Percentiles rank a stretch among this genome's conserved stretches.
phyloP scores from a whole-genome alignment of 805 yeast species.

The Lipomyces chichibuensis region DNA sequence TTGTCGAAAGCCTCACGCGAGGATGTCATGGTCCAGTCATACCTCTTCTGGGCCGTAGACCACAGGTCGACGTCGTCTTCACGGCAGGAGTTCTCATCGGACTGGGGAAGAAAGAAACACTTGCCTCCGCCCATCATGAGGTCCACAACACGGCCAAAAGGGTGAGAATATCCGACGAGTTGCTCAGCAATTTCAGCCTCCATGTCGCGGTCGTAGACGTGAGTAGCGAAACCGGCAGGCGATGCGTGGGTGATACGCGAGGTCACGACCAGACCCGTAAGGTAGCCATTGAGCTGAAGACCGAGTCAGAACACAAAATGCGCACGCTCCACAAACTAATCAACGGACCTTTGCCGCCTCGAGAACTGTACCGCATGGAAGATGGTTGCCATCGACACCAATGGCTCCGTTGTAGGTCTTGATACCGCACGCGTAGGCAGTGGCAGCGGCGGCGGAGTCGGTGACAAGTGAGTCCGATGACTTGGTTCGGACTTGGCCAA shows the following conservation, averaged over 20 bases:
- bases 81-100: slow-evolving; percentile 63
- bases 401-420: slow-evolving; percentile 90
- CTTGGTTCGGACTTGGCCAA: slow-evolving; percentile 85
- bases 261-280: slow-evolving; percentile 89
- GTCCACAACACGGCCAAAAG: slow-evolving; percentile 79
- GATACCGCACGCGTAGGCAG: slow-evolving; percentile 83
- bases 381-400: slow-evolving; percentile 68
- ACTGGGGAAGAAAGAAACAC: slow-evolving; percentile 71
- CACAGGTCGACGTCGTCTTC: slow-evolving; percentile 70
- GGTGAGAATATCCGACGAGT: slow-evolving; percentile 72
- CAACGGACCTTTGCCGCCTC: slow-evolving; percentile 70
- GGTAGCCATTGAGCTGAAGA: slow-evolving; percentile 60
- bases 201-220: slow-evolving; percentile 71
- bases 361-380: slow-evolving; percentile 85
- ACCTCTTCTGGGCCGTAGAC: slow-evolving; percentile 58
- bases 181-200: slow-evolving; percentile 88
- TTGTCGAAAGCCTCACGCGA: slow-evolving; percentile 62
- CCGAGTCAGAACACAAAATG: not conserved
- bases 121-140: slow-evolving; percentile 82
- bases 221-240: slow-evolving; percentile 87
- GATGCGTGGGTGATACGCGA: slow-evolving; percentile 94
- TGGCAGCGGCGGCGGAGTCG: slow-evolving; percentile 97
- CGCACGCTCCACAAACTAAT: not conserved
- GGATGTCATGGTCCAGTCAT: slow-evolving; percentile 45
- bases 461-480: slow-evolving; percentile 78